Conservation (phyloP, 2,329 filamentous ascomycete genomes). For the Colletotrichum sp. region DNA sequence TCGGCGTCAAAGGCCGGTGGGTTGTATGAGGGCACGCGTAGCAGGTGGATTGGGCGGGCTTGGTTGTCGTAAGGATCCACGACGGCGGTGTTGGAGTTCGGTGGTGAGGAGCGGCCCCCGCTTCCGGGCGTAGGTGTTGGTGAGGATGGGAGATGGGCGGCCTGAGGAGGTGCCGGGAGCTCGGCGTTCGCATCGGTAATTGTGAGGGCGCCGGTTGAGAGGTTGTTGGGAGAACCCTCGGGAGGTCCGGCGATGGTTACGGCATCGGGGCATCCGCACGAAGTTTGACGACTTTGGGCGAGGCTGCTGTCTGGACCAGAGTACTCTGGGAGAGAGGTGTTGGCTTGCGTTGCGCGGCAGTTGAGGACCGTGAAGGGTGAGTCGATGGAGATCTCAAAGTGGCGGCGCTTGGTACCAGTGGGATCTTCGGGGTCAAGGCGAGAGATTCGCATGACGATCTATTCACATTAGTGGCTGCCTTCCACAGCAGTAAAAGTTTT, state of each 20-base stretch:
- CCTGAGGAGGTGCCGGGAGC: constrained; percentile 56
- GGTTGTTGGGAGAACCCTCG: constrained; percentile 67
- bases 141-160: constrained; percentile 53
- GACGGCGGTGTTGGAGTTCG: constrained; percentile 4
- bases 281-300: constrained; percentile 47
- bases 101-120: constrained; percentile 3
- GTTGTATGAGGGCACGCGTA: constrained; percentile 85
- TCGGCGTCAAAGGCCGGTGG: constrained; percentile 88
- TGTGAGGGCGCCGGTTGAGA: constrained; percentile 57
- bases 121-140: constrained; percentile 23
- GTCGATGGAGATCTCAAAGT: constrained; percentile 96
- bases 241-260: constrained; percentile 69
- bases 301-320: constrained; percentile 50
- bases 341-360: constrained; percentile 90
- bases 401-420: constrained; percentile 73
- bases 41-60: constrained; percentile 80
- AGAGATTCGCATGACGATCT: constrained; percentile 93
- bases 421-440: constrained; percentile 81
- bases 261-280: constrained; percentile 62
- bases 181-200: constrained; percentile 38
- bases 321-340: constrained; percentile 86
- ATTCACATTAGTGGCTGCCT: neutral
- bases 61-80: constrained; percentile 26
- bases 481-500: neutral
- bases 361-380: constrained; percentile 93